Evolutionary conservation across 176 grass and related monocot species (phyloP).

Genomic region (Oryza meridionalis): DNA sequence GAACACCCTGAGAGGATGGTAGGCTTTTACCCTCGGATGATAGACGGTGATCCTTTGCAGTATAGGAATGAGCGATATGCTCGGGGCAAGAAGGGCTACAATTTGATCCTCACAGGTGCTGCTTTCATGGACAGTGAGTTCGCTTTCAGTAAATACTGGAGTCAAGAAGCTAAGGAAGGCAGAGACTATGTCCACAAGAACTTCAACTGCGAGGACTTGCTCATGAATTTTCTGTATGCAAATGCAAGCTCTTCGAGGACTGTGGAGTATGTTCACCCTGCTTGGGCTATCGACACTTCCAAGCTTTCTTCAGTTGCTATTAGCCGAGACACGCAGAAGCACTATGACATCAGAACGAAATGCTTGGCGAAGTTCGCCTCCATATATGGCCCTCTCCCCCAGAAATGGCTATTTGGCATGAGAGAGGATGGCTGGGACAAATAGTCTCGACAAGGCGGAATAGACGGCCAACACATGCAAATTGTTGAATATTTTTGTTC

Average conservation of each 20-base stretch:
- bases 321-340: conserved; percentile 79
- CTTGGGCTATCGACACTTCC: conserved; percentile 97
- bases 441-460: conserved; percentile 38
- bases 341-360: conserved; percentile 80
- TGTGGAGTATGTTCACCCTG: conserved; percentile 92
- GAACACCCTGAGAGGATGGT: conserved; percentile 89
- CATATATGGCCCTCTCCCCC: conserved; percentile 69
- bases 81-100: conserved; percentile 87
- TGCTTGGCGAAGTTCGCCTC: conserved; percentile 80
- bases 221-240: conserved; percentile 91
- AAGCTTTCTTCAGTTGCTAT: conserved; percentile 91
- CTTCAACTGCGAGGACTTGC: conserved; percentile 97
- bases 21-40: conserved; percentile 89
- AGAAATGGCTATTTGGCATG: conserved; percentile 69
- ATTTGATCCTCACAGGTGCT: conserved; percentile 89
- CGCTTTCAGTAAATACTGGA: conserved; percentile 90
- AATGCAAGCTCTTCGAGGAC: conserved; percentile 70
- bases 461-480: conserved; percentile 6
- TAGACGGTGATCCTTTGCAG: conserved; percentile 69
- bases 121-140: conserved; percentile 93
- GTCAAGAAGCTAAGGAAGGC: conserved; percentile 75
- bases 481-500: conserved; percentile 18
- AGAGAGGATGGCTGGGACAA: conserved; percentile 80
- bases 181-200: conserved; percentile 77
- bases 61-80: conserved; percentile 95